phyloP scores from a whole-genome alignment of 2,329 filamentous ascomycete genomes.

The Cytospora piceae region DNA sequence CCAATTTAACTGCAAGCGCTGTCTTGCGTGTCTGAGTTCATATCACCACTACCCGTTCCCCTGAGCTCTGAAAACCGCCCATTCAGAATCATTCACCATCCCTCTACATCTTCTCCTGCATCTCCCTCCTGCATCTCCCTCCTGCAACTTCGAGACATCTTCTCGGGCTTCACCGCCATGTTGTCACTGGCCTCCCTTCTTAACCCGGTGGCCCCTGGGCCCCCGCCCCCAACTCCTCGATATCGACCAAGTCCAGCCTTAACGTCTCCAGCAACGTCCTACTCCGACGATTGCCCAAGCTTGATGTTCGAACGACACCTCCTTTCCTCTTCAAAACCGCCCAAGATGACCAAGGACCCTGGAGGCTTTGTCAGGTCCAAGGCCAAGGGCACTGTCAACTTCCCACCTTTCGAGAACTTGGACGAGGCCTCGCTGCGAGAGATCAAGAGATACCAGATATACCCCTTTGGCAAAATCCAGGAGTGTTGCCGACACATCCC shows the following conservation, averaged over 20 bases:
- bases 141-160: constrained; percentile 51
- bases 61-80: constrained; percentile 20
- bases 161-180: constrained; percentile 52
- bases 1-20: constrained; percentile 38
- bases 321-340: constrained; percentile 45
- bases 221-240: constrained; percentile 43
- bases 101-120: constrained; percentile 39
- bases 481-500: constrained; percentile 77
- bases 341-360: constrained; percentile 67
- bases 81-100: constrained; percentile 35
- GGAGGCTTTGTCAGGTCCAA: constrained; percentile 64
- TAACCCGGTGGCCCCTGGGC: constrained; percentile 60
- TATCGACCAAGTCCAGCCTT: constrained; percentile 47
- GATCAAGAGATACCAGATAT: constrained; percentile 67
- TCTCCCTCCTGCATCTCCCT: constrained; percentile 47
- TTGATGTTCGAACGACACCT: constrained; percentile 36
- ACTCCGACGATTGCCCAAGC: constrained; percentile 38
- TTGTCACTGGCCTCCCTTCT: constrained; percentile 67
- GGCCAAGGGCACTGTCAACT: constrained; percentile 71
- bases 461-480: constrained; percentile 65
- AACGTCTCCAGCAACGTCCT: constrained; percentile 42
- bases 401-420: constrained; percentile 71
- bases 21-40: constrained; percentile 40
- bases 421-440: constrained; percentile 60
- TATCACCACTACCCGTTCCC: constrained; percentile 30